phyloP scores from a whole-genome alignment of 2,329 filamentous ascomycete species.

The Fusarium duplospermum region DNA sequence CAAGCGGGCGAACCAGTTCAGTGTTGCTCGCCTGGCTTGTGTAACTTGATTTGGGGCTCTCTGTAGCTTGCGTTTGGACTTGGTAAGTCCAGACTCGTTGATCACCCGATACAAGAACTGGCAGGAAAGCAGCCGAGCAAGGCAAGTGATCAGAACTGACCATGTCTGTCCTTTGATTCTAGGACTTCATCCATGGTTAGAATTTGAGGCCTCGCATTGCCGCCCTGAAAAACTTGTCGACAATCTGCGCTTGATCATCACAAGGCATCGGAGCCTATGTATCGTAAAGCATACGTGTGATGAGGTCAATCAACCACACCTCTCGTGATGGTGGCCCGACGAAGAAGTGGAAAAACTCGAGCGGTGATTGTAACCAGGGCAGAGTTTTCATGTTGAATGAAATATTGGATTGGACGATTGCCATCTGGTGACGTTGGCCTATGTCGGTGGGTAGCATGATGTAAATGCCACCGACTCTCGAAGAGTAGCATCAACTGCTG shows the following conservation, averaged over 20 bases:
- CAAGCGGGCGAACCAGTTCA: constrained; percentile 26
- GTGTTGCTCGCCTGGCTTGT: constrained; percentile 13
- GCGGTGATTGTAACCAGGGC: background rate
- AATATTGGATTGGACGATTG: background rate
- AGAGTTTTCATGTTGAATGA: background rate
- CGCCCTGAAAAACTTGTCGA: background rate
- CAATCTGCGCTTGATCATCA: background rate
- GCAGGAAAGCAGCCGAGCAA: background rate
- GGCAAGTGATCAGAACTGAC: background rate
- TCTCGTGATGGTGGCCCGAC: background rate
- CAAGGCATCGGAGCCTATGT: background rate
- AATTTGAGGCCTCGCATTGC: background rate
- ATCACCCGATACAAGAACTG: background rate
- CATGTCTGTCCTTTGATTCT: background rate
- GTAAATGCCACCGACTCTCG: background rate
- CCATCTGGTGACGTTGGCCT: background rate
- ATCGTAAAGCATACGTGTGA: background rate
- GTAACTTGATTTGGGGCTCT: constrained; percentile 1
- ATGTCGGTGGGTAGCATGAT: background rate
- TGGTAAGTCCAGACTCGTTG: background rate
- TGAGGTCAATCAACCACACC: background rate
- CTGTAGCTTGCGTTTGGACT: background rate
- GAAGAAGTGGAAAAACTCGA: constrained; percentile 1
- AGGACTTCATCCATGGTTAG: background rate
- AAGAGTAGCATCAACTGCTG: background rate